Percentiles rank a stretch among this genome's conserved stretches.
Conservation (phyloP, 2,329 filamentous ascomycete species). For the Aspergillus uvarum region DNA sequence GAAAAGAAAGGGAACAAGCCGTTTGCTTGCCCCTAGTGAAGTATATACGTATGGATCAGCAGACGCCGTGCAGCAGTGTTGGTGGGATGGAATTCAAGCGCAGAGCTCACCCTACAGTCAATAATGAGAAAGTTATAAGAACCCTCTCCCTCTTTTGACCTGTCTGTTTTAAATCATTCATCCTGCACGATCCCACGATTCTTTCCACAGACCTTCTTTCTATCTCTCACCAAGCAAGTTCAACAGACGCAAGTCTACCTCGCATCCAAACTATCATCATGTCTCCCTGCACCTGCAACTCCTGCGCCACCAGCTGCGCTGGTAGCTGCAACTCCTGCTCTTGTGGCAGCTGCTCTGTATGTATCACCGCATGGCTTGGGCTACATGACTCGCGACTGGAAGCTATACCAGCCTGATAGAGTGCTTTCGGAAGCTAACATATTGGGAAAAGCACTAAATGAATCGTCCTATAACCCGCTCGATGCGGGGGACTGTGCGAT, state of each 20-base stretch:
- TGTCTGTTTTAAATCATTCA: background rate
- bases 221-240: background rate
- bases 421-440: background rate
- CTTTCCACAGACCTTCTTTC: too few relatives aligned
- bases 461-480: background rate
- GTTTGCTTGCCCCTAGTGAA: background rate
- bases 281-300: conserved; percentile 7
- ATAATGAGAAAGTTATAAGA: background rate
- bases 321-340: conserved; percentile 7
- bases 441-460: background rate
- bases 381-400: background rate
- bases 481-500: background rate
- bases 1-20: background rate
- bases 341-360: conserved; percentile 2
- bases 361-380: background rate
- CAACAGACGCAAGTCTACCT: background rate
- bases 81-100: background rate
- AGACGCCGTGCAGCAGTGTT: background rate
- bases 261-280: background rate
- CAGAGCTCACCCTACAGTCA: background rate
- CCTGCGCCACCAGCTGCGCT: conserved; percentile 6
- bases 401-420: background rate
- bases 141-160: background rate
- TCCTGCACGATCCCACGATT: background rate
- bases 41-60: background rate